Conservation (phyloP, 352 stramenopile genomes). For the Blastocystis sp. region DNA sequence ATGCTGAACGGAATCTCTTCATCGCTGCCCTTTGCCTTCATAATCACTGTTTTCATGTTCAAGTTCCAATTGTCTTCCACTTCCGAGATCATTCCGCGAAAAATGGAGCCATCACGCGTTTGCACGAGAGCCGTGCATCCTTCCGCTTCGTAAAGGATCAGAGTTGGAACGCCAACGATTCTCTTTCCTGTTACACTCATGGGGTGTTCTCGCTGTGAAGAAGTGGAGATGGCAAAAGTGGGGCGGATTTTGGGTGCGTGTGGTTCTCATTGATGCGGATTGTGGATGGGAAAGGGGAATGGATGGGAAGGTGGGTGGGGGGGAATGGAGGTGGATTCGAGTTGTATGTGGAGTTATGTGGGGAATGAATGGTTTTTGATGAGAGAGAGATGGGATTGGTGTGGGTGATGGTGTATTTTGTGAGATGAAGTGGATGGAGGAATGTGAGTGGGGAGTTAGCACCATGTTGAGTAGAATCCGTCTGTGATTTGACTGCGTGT, state of each 20-base stretch:
- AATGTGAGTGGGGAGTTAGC: too few species aligned
- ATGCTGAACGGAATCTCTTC: conserved; percentile 47
- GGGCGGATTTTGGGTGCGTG: background rate
- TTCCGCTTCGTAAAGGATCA: conserved; percentile 68
- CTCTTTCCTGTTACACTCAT: conserved; percentile 70
- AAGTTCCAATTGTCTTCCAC: conserved; percentile 69
- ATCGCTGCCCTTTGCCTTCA: conserved; percentile 60
- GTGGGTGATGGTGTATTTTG: background rate
- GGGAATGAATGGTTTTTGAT: background rate
- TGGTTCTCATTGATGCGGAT: background rate
- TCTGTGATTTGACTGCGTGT: too few species aligned
- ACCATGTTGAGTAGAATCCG: too few species aligned
- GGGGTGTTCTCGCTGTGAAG: background rate
- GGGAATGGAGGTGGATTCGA: too few species aligned
- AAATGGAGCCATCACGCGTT: conserved; percentile 61
- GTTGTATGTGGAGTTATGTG: background rate
- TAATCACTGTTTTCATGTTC: conserved; percentile 57
- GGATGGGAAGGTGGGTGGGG: background rate
- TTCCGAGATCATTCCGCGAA: conserved; percentile 62
- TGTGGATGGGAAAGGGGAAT: background rate
- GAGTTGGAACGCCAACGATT: conserved; percentile 68
- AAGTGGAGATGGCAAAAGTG: background rate
- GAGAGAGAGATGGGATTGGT: too few species aligned
- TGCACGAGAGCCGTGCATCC: conserved; percentile 63
- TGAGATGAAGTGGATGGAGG: too few species aligned